phyloP scores from a whole-genome alignment of 108 stramenopile species.

The Fragilariopsis cylindrus region DNA sequence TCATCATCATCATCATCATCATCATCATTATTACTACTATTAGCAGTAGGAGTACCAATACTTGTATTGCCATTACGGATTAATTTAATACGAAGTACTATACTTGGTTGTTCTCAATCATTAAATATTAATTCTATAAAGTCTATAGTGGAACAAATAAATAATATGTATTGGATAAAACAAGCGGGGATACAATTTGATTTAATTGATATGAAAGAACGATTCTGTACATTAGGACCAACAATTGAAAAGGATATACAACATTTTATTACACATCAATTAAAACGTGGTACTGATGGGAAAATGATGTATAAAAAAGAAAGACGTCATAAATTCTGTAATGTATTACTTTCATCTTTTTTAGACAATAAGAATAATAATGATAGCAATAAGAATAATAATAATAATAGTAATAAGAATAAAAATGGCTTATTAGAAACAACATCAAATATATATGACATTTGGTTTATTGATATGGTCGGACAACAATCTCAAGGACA shows the following conservation, averaged over 20 bases:
- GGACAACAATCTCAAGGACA: slow-evolving; percentile 4
- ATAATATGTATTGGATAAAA: background rate
- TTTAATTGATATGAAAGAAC: background rate
- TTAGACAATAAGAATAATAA: background rate
- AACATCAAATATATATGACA: background rate
- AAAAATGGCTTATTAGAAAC: no score
- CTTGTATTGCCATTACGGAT: background rate
- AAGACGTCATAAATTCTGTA: background rate
- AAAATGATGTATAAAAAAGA: slow-evolving; percentile 9
- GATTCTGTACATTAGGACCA: background rate
- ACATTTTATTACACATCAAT: background rate
- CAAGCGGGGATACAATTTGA: background rate
- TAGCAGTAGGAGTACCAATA: background rate
- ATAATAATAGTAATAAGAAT: background rate
- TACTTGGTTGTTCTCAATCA: background rate
- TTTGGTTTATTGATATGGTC: slow-evolving; percentile 1
- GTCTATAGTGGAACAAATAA: background rate
- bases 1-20: background rate
- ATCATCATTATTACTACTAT: background rate
- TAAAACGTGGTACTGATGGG: background rate
- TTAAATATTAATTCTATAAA: background rate
- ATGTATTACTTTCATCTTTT: background rate
- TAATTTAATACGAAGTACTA: background rate
- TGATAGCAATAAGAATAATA: background rate
- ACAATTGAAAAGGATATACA: background rate